phyloP scores from a whole-genome alignment of 257 asterid genomes.

The Linderniella brevidens region DNA sequence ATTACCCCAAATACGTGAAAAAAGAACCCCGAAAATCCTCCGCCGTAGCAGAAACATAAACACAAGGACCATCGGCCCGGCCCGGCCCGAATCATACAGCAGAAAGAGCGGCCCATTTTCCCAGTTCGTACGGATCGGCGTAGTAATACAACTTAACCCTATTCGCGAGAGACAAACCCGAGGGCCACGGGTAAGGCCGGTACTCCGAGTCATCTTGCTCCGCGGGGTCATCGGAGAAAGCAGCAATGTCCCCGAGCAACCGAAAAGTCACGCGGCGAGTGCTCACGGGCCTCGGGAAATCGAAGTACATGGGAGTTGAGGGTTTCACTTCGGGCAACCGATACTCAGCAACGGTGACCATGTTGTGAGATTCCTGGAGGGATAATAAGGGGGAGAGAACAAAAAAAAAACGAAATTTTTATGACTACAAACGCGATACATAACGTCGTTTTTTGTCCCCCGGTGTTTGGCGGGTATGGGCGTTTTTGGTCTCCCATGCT shows the following conservation, averaged over 20 bases:
- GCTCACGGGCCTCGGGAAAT: slow-evolving; percentile 65
- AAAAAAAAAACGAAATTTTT: background rate
- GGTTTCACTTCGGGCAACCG: slow-evolving; percentile 83
- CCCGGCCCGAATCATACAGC: slow-evolving; percentile 28
- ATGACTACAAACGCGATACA: background rate
- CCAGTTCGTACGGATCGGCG: slow-evolving; percentile 82
- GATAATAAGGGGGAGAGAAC: background rate
- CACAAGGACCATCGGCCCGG: too few species aligned
- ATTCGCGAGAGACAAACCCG: slow-evolving; percentile 66
- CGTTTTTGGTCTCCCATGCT: too few species aligned
- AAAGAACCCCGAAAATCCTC: too few species aligned
- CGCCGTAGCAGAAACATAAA: too few species aligned
- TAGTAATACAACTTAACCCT: slow-evolving; percentile 73
- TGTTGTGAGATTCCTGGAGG: slow-evolving; percentile 56
- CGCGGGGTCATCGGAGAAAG: slow-evolving; percentile 63
- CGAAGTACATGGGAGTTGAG: slow-evolving; percentile 81
- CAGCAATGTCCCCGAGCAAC: slow-evolving; percentile 73
- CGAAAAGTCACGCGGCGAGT: slow-evolving; percentile 61
- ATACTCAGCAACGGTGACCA: slow-evolving; percentile 67
- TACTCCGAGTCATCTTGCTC: slow-evolving; percentile 67
- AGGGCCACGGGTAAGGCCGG: slow-evolving; percentile 38
- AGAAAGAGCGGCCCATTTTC: slow-evolving; percentile 91
- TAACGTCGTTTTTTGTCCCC: too few species aligned
- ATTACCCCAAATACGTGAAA: too few species aligned
- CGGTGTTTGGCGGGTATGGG: too few species aligned